Percentiles rank a stretch among this genome's conserved stretches.
Conservation (phyloP, 768 basidiomycete genomes). For the Pilatotrama ljubarskyi region DNA sequence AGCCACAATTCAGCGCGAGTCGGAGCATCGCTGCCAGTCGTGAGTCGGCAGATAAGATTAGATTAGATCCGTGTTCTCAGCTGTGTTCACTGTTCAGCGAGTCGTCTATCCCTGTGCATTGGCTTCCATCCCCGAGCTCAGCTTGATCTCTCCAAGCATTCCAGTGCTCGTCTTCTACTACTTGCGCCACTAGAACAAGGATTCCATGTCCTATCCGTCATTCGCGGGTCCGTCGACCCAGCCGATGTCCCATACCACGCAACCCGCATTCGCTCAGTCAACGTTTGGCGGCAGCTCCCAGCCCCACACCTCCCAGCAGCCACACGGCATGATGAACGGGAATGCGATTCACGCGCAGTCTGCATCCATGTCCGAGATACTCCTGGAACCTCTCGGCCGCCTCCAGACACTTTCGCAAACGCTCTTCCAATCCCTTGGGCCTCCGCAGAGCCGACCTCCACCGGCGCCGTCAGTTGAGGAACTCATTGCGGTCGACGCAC, state of each 20-base stretch:
- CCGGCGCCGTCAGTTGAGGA: slow-evolving; percentile 57
- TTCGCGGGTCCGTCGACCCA: slow-evolving; percentile 15
- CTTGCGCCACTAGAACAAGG: background rate
- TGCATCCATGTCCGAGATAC: slow-evolving; percentile 58
- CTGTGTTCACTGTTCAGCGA: no score
- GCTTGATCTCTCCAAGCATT: no score
- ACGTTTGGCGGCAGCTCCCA: background rate
- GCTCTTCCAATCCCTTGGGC: slow-evolving; percentile 73
- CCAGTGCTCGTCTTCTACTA: background rate
- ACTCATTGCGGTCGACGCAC: slow-evolving; percentile 62
- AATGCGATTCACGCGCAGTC: background rate
- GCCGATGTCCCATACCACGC: slow-evolving; percentile 5
- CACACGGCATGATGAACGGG: background rate
- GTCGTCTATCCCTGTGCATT: no score
- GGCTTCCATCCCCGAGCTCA: no score
- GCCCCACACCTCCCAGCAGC: slow-evolving; percentile 1
- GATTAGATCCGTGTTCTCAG: no score
- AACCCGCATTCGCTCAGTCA: slow-evolving; percentile 7
- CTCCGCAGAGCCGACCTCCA: slow-evolving; percentile 60
- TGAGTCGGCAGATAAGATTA: no score
- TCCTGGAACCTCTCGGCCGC: slow-evolving; percentile 62
- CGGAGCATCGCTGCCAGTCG: no score
- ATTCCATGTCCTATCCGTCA: background rate
- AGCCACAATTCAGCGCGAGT: no score
- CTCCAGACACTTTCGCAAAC: slow-evolving; percentile 64